Evolutionary conservation across 2,329 filamentous ascomycete species (phyloP).

Genomic region (Uncinocarpus reesii): DNA sequence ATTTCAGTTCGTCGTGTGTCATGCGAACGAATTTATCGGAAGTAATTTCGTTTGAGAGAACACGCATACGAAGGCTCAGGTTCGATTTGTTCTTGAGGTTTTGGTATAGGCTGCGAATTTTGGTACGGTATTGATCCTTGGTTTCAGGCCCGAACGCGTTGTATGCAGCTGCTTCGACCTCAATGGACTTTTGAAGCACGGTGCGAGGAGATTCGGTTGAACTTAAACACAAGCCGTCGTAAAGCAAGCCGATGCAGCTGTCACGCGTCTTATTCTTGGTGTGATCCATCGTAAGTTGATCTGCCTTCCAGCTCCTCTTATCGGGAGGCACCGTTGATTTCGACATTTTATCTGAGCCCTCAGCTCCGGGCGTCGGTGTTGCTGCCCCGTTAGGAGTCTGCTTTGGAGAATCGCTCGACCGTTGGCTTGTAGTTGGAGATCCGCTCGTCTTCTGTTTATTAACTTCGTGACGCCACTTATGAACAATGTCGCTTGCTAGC

Average conservation of each 20-base stretch:
- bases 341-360: conserved; percentile 40
- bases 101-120: conserved; percentile 84
- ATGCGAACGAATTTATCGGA: conserved; percentile 70
- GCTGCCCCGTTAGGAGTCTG: conserved; percentile 43
- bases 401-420: conserved; percentile 33
- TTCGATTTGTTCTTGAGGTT: conserved; percentile 94
- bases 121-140: conserved; percentile 64
- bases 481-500: conserved; percentile 70
- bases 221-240: conserved; percentile 77
- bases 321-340: conserved; percentile 53
- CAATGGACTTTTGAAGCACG: conserved; percentile 56
- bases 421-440: conserved; percentile 31
- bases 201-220: conserved; percentile 49
- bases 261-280: conserved; percentile 67
- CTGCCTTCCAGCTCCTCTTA: conserved; percentile 71
- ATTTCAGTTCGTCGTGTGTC: conserved; percentile 85
- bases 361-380: conserved; percentile 41
- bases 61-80: conserved; percentile 60
- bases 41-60: conserved; percentile 63
- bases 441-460: conserved; percentile 40
- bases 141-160: conserved; percentile 59
- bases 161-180: conserved; percentile 69
- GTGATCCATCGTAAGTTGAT: conserved; percentile 65
- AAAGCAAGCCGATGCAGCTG: conserved; percentile 80
- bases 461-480: conserved; percentile 48